These are phyloP conservation scores for Dactylonectria estremocensis DNA, from an alignment of 2,329 filamentous ascomycete genomes.

Conservation along the genomic window DNA sequence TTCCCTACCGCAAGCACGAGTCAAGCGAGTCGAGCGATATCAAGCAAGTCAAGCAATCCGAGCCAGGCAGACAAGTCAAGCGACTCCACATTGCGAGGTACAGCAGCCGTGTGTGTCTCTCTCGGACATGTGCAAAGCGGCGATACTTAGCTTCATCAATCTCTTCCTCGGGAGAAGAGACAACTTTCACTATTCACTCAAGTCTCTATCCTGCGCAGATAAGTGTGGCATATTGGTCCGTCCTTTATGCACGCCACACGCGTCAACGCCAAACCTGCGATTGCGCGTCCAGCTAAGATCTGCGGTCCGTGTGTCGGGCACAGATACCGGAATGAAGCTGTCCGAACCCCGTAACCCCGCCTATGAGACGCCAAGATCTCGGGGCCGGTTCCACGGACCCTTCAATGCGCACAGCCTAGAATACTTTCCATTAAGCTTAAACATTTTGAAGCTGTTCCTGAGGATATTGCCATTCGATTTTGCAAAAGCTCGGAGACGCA, in stretches of 20 bases:
- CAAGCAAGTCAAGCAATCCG: too few relatives aligned
- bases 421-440: neutral
- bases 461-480: neutral
- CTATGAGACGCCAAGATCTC: slow-evolving; percentile 11
- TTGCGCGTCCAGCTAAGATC: neutral
- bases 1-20: too few relatives aligned
- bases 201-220: too few relatives aligned
- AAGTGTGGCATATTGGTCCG: too few relatives aligned
- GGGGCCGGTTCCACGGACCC: neutral
- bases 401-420: neutral
- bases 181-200: neutral
- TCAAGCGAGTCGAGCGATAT: too few relatives aligned
- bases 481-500: neutral
- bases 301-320: slow-evolving; percentile 13
- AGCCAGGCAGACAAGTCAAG: too few relatives aligned
- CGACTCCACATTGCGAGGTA: too few relatives aligned
- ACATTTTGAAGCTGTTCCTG: neutral
- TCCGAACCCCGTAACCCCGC: slow-evolving; percentile 22
- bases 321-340: slow-evolving; percentile 19
- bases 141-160: neutral
- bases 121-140: too few relatives aligned
- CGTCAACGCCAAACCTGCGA: neutral
- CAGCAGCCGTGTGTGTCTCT: too few relatives aligned
- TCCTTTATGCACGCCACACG: neutral
- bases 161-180: neutral